Conservation (phyloP, 169 alveolate species). For the Plasmodium chabaudi region DNA sequence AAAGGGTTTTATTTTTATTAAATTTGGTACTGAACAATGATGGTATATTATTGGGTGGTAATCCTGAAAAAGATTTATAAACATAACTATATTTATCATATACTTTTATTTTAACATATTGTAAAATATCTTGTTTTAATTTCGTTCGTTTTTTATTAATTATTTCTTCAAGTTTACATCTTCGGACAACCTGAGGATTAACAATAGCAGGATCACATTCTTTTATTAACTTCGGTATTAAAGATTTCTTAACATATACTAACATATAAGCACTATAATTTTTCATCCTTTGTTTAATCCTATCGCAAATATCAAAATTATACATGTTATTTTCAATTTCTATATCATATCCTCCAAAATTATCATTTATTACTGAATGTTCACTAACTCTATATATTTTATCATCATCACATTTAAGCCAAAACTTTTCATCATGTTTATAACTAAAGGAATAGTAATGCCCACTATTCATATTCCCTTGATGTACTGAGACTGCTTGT, state of each 20-base stretch:
- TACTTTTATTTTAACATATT: conserved; percentile 81
- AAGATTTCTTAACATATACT: conserved; percentile 93
- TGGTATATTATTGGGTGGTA: conserved; percentile 80
- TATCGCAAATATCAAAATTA: conserved; percentile 69
- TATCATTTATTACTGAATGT: conserved; percentile 90
- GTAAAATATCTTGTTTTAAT: conserved; percentile 82
- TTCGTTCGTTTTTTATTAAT: conserved; percentile 78
- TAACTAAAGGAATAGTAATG: conserved; percentile 95
- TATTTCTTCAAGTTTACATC: conserved; percentile 83
- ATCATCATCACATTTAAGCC: conserved; percentile 96
- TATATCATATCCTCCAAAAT: conserved; percentile 93
- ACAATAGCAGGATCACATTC: conserved; percentile 87
- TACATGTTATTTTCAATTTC: conserved; percentile 79
- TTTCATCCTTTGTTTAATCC: conserved; percentile 80
- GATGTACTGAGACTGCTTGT: conserved; percentile 96
- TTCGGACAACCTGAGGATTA: conserved; percentile 83
- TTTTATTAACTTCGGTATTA: conserved; percentile 86
- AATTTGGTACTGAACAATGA: conserved; percentile 75
- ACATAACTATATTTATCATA: conserved; percentile 78
- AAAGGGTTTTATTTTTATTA: conserved; percentile 75
- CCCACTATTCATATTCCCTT: conserved; percentile 95
- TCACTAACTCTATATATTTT: conserved; percentile 90
- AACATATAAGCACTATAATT: conserved; percentile 94
- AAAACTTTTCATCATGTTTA: conserved; percentile 81
- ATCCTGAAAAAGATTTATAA: conserved; percentile 77